Conservation (phyloP, 2,329 filamentous ascomycete species). For the Xylaria sp. region DNA sequence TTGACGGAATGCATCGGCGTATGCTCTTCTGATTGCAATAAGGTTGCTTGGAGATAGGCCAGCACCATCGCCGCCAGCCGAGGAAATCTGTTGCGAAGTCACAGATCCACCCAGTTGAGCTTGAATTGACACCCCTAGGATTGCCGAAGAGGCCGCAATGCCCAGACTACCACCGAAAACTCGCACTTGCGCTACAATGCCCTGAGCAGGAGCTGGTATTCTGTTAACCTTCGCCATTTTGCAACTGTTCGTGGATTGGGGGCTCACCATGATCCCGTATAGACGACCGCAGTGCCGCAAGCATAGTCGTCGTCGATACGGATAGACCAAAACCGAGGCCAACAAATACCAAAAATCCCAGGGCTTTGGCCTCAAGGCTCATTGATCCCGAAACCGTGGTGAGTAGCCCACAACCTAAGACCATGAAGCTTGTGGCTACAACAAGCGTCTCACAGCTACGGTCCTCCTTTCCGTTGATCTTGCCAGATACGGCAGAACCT, state of each 20-base stretch:
- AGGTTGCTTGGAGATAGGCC: conserved; percentile 48
- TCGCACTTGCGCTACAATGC: conserved; percentile 62
- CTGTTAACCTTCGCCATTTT: conserved; percentile 34
- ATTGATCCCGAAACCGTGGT: conserved; percentile 52
- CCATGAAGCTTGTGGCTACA: conserved; percentile 56
- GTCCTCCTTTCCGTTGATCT: conserved; percentile 56
- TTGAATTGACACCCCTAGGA: conserved; percentile 53
- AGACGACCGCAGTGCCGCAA: conserved; percentile 56
- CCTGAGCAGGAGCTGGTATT: conserved; percentile 60
- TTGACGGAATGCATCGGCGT: conserved; percentile 57
- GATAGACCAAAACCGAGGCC: conserved; percentile 64
- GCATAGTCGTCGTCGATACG: conserved; percentile 60
- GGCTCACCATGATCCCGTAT: conserved; percentile 59
- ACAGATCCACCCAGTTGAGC: conserved; percentile 48
- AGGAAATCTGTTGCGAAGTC: conserved; percentile 46
- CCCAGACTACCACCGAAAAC: conserved; percentile 66
- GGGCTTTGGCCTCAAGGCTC: conserved; percentile 56
- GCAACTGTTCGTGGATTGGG: neutral
- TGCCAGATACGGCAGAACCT: conserved; percentile 57
- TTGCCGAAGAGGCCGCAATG: conserved; percentile 63
- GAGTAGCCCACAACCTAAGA: conserved; percentile 60
- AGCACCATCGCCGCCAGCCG: conserved; percentile 34
- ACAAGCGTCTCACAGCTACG: conserved; percentile 58
- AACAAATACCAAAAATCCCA: conserved; percentile 63
- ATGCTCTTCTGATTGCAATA: conserved; percentile 52